A percentile compares a stretch with the other conserved stretches of the same genome.
These are phyloP conservation scores for Didymosphaeria variabile DNA, from an alignment of 2,329 filamentous ascomycete genomes.

Conservation along the genomic window DNA sequence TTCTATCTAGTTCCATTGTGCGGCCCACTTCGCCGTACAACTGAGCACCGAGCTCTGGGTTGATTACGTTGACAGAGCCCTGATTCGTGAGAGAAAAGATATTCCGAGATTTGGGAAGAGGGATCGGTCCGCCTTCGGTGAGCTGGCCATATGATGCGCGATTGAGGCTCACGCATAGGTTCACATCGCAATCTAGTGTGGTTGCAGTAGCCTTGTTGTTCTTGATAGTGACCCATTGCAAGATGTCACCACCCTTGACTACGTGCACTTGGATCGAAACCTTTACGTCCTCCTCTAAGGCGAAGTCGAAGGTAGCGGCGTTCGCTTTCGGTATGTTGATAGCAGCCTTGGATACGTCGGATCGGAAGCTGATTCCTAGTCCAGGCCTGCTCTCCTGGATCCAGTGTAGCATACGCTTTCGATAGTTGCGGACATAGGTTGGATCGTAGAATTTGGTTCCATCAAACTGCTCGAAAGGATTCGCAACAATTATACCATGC, in stretches of 20 bases:
- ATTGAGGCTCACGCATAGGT: slow-evolving; percentile 17
- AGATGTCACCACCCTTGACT: slow-evolving; percentile 12
- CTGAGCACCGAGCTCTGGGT: slow-evolving; percentile 17
- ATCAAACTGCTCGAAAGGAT: slow-evolving; percentile 20
- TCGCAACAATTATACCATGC: slow-evolving; percentile 19
- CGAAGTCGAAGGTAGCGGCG: slow-evolving; percentile 13
- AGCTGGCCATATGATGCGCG: slow-evolving; percentile 24
- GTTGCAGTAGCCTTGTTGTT: slow-evolving; percentile 2
- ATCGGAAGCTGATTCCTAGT: slow-evolving; percentile 19
- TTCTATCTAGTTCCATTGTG: background rate
- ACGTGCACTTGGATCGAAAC: slow-evolving; percentile 10
- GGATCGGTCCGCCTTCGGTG: slow-evolving; percentile 21
- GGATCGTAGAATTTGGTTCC: slow-evolving; percentile 19
- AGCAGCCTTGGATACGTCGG: background rate
- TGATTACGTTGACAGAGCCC: slow-evolving; percentile 6
- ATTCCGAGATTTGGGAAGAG: slow-evolving; percentile 18
- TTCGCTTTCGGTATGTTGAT: slow-evolving; percentile 17
- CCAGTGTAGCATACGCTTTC: slow-evolving; percentile 22
- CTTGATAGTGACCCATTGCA: slow-evolving; percentile 5
- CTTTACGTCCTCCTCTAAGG: slow-evolving; percentile 1
- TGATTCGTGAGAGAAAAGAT: background rate
- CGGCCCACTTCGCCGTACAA: background rate
- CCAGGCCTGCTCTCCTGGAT: slow-evolving; percentile 17
- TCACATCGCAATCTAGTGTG: slow-evolving; percentile 10
- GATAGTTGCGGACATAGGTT: slow-evolving; percentile 18